A percentile compares a stretch with the other conserved stretches of the same genome.
Evolutionary conservation across 345 rosid genomes (phyloP).

Genomic region (Citrus trifoliata): DNA sequence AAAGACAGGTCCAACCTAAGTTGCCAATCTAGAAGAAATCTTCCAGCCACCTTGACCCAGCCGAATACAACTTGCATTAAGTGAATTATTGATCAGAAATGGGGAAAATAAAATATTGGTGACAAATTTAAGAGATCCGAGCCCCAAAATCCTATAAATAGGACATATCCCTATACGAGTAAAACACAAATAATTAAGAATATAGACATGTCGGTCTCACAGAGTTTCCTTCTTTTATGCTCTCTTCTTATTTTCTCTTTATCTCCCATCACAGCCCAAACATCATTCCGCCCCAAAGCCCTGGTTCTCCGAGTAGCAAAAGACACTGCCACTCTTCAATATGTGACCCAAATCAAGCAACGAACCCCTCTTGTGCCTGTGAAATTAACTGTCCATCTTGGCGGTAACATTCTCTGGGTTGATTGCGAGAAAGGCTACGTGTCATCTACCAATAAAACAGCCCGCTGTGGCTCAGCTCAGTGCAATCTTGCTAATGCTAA

Average conservation of each 20-base stretch:
- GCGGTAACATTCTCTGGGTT: constrained; percentile 35
- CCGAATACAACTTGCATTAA: not conserved
- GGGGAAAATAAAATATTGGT: not conserved
- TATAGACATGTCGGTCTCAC: not conserved
- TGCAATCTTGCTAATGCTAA: constrained; percentile 19
- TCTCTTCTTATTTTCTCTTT: constrained; percentile 3
- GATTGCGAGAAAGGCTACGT: constrained; percentile 27
- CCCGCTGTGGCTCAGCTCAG: constrained; percentile 21
- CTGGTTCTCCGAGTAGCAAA: constrained; percentile 22
- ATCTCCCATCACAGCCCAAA: constrained; percentile 5
- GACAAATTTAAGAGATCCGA: not conserved
- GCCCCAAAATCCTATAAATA: not conserved
- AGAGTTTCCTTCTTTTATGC: not conserved
- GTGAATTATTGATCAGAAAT: not conserved
- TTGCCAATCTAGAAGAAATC: not conserved
- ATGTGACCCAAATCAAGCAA: constrained; percentile 11
- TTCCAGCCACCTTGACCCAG: not conserved
- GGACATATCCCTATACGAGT: not conserved
- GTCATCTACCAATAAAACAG: constrained; percentile 28
- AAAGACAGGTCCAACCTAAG: not conserved
- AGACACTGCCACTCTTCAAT: constrained; percentile 24
- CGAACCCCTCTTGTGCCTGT: constrained; percentile 25
- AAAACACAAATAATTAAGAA: not conserved
- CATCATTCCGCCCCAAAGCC: constrained; percentile 17
- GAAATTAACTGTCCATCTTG: constrained; percentile 29